A percentile compares a stretch with the other conserved stretches of the same genome.
phyloP scores from a whole-genome alignment of 768 basidiomycete genomes.

The Galerina sulciceps region DNA sequence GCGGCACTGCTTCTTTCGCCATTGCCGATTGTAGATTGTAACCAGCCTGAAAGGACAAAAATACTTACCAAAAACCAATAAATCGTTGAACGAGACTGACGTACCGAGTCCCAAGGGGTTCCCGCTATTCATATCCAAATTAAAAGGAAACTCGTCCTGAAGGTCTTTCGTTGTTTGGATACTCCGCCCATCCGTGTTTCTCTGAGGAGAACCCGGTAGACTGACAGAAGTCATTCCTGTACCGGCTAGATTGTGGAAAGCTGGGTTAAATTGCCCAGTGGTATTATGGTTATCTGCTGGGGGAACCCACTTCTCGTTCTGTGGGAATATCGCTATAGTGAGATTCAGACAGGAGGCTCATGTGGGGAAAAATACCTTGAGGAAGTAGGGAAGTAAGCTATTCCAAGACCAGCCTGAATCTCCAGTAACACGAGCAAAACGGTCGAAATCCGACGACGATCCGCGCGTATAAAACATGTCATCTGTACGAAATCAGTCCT shows the following conservation, averaged over 20 bases:
- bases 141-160: slow-evolving; percentile 35
- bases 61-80: neutral
- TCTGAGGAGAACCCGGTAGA: neutral
- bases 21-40: slow-evolving; percentile 14
- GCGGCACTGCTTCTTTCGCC: slow-evolving; percentile 21
- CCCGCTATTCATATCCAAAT: slow-evolving; percentile 31
- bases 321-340: neutral
- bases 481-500: slow-evolving; percentile 11
- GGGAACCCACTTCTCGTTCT: slow-evolving; percentile 33
- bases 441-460: slow-evolving; percentile 50
- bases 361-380: slow-evolving; percentile 20
- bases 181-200: slow-evolving; percentile 22
- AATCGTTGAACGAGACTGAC: neutral
- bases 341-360: too few relatives aligned
- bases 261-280: slow-evolving; percentile 32
- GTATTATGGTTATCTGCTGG: slow-evolving; percentile 33
- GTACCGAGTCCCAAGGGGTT: slow-evolving; percentile 32
- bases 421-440: slow-evolving; percentile 49
- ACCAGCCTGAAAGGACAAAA: slow-evolving; percentile 6
- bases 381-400: slow-evolving; percentile 26
- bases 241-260: slow-evolving; percentile 23
- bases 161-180: slow-evolving; percentile 23
- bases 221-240: slow-evolving; percentile 5
- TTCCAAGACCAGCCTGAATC: slow-evolving; percentile 50
- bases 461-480: slow-evolving; percentile 34